These are phyloP conservation scores for Rhododendron williamsianum DNA, from an alignment of 148 eudicot genomes.

Conservation along the genomic window DNA sequence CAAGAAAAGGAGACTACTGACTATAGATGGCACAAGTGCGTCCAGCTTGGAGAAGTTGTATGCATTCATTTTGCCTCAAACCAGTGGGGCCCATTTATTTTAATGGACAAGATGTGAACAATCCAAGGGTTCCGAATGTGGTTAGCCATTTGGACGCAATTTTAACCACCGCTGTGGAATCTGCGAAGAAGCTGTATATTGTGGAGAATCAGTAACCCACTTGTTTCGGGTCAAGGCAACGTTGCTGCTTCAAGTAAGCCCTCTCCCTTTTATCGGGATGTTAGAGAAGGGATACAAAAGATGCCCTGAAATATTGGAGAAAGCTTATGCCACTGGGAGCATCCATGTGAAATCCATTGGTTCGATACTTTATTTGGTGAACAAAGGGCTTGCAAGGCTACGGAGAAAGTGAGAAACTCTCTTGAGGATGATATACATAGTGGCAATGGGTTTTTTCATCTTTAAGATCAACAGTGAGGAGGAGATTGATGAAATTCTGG, in stretches of 20 bases:
- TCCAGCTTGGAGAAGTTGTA: not conserved
- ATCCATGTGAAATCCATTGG: not conserved
- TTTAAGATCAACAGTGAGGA: not conserved
- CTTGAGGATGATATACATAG: not conserved
- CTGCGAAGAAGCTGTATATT: not conserved
- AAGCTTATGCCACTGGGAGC: not conserved
- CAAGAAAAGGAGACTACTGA: not conserved
- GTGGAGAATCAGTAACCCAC: not conserved
- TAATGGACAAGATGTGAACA: not conserved
- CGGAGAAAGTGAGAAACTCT: not conserved
- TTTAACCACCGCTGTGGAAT: not conserved
- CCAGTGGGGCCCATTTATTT: not conserved
- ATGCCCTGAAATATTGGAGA: not conserved
- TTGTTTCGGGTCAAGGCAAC: not conserved
- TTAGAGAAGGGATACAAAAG: not conserved
- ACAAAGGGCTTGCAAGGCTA: not conserved
- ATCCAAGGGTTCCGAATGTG: not conserved
- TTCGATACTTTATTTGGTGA: not conserved
- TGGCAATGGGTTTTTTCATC: not conserved
- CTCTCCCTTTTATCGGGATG: not conserved
- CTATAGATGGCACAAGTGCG: not conserved
- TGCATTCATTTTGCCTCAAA: not conserved
- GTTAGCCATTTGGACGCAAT: not conserved
- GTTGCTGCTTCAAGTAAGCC: not conserved
- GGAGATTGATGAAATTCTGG: not conserved